Base-by-base conservation (phyloP, 768 basidiomycete species). In the Leccinum fibrillosum region DNA sequence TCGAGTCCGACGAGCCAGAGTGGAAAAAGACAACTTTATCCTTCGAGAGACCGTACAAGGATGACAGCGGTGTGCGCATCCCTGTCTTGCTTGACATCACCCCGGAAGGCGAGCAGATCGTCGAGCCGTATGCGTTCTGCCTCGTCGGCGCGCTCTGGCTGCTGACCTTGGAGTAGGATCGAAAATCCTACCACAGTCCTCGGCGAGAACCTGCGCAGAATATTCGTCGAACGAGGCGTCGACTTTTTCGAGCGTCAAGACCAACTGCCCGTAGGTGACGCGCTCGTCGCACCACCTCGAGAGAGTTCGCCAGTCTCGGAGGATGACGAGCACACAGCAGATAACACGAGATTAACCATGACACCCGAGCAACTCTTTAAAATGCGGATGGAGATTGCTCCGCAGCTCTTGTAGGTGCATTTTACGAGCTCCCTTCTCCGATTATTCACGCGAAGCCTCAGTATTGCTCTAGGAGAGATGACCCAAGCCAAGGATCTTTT, bases 381-480 rank as follows among this genome's bases (percentile, higher is more conserved):
- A 62, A 86, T 94, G 89, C 82, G 89, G 54, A 76, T 76, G 64
- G 88, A 90, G 58, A 80, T 92, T 13, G 54, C 86, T 25, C 85
- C 85, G 10, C 88, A 89, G 58, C 77, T 94, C 50, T 83, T 82
- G 91, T 92, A 72, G 70, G 91, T 80, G 48, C 11, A 47, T 21
- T 21, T 48, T 26, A 37, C 30, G 10, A n/a, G 13, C 21, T 57
- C 35, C 42, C 12, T 28, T 39, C 9, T 42, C 47, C 21, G 35
- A 32, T 35, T n/a, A 53, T 57, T 72, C 55, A 71, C 61, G 55
- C 60, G 23, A 39, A 42, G 51, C 54, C 50, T 35, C 60, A 91
- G 90, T 61, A 81, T 86, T 59, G 89, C 90, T 26, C 73, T 86
- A 49, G 90, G 90, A 56, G 92, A 94, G 72, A 88, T 93, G 82